Conservation (phyloP, 768 basidiomycete genomes). For the Amanita pseudoporphyria region DNA sequence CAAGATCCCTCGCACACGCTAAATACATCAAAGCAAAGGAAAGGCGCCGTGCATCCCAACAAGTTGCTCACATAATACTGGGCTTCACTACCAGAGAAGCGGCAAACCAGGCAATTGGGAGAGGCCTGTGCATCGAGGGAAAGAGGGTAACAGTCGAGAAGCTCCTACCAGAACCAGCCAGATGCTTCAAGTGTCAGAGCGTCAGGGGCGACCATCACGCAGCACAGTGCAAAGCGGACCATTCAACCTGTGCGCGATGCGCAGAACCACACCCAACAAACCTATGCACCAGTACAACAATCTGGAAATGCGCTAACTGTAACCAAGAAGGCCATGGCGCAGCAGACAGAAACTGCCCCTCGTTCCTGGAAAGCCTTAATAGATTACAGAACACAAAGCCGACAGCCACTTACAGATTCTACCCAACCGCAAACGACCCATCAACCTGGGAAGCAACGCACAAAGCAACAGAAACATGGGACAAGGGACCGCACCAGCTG, state of each 20-base stretch:
- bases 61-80: no score
- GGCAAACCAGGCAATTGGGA: neutral
- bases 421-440: neutral
- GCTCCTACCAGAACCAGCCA: neutral
- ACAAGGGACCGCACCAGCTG: neutral
- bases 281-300: neutral
- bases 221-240: neutral
- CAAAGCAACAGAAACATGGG: neutral
- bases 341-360: no score
- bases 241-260: no score
- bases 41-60: no score
- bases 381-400: neutral
- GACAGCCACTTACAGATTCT: neutral
- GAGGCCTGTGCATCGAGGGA: neutral
- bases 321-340: neutral
- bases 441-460: neutral
- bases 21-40: no score
- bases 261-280: no score
- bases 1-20: no score
- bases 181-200: no score
- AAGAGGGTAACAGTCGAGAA: neutral
- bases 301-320: neutral
- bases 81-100: neutral
- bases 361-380: no score
- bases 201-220: neutral